Base-by-base conservation (phyloP, 345 rosid genomes). In the Microcos paniculata region DNA sequence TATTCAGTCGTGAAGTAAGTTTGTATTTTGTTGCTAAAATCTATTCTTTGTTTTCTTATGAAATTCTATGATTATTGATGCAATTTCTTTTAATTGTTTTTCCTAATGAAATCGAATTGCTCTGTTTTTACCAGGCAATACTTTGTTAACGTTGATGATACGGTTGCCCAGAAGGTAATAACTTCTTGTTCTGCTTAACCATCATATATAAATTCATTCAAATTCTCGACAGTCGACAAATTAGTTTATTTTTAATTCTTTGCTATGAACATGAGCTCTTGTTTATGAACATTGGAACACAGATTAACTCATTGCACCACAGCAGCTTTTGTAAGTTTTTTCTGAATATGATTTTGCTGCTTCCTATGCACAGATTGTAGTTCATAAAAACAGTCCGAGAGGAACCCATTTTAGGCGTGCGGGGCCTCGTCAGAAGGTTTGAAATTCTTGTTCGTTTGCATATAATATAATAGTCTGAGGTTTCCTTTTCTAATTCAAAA, bases 1-100 rank as follows among this genome's bases (percentile, higher is more conserved):
- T 92, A 84, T 76, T 94, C 98, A 0, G 96, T 90, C 28, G 98
- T 91, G 9, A 91, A 91, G 98, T 92, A 81, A 88, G 98, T 77
- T 11, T 43, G 14, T 45, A 31, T 15, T 71, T 10, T 40, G n/a
- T 8, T 66, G n/a, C 10, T 40, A 15, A 35, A 30, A 26, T 21
- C 16, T 31, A 42, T 19, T 26, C 40, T 38, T 21, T 21, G n/a
- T 42, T 8, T 72, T 4, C 19, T 26, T 12, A 6, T 49, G 35
- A 21, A n/a, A n/a, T 18, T 33, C 2, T 53, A 35, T 62, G 62
- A 13, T 40, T 53, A 16, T 40, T 42, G 14, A 33, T 33, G 14
- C 45, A 62, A 8, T 31, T 61, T 0, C 18, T 33, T 62, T 35
- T 18, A 35, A 35, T 13, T 14, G n/a, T 23, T 3, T 24, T 24